Conservation (phyloP, 495 filamentous ascomycete species). For the Aspergillus egyptiacus region DNA sequence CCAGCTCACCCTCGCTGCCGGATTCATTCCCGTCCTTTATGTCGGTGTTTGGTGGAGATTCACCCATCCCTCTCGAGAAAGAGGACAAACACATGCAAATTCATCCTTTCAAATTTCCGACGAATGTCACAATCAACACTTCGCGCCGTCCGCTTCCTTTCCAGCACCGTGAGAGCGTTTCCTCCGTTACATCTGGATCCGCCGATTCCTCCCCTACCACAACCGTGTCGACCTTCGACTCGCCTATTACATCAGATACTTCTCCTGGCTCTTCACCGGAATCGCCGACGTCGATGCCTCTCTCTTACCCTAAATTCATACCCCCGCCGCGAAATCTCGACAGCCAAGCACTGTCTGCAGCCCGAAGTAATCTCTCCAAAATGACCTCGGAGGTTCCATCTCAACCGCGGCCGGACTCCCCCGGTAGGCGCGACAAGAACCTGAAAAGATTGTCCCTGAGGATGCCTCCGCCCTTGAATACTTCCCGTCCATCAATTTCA, state of each 20-base stretch:
- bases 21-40: slow-evolving; percentile 69
- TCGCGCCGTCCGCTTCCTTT: slow-evolving; percentile 29
- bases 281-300: slow-evolving; percentile 59
- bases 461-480: slow-evolving; percentile 52
- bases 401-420: slow-evolving; percentile 46
- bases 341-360: slow-evolving; percentile 19
- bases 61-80: slow-evolving; percentile 23
- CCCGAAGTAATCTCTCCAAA: slow-evolving; percentile 22
- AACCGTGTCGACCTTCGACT: slow-evolving; percentile 88
- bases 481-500: slow-evolving; percentile 44
- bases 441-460: slow-evolving; percentile 91
- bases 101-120: slow-evolving; percentile 26
- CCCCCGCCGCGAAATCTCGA: slow-evolving; percentile 26
- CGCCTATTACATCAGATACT: slow-evolving; percentile 78
- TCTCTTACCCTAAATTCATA: slow-evolving; percentile 38
- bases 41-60: slow-evolving; percentile 54
- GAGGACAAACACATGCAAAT: slow-evolving; percentile 24
- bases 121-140: slow-evolving; percentile 31
- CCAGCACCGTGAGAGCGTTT: slow-evolving; percentile 44
- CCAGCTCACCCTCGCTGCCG: slow-evolving; percentile 41
- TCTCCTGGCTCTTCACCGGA: slow-evolving; percentile 91
- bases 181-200: slow-evolving; percentile 76
- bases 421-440: slow-evolving; percentile 72
- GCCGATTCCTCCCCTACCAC: slow-evolving; percentile 93
- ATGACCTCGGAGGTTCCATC: slow-evolving; percentile 32